Conservation (phyloP, 345 rosid species). For the Citrus mangshanensis region DNA sequence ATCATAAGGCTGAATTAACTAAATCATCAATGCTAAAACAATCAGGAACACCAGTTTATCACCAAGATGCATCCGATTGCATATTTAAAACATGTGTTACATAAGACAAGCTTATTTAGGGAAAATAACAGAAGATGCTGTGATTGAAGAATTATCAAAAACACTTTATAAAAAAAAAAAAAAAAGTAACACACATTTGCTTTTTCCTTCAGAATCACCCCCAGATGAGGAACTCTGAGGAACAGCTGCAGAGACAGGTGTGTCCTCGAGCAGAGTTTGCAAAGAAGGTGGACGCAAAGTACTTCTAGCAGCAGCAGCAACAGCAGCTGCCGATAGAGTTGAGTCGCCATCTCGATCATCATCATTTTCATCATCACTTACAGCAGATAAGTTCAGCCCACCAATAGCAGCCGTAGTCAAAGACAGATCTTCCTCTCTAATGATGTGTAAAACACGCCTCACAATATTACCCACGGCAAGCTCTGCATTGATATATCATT, state of each 20-base stretch:
- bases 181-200: slow-evolving; percentile 53
- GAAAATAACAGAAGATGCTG: background rate
- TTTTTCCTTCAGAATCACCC: slow-evolving; percentile 98
- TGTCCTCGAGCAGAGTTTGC: slow-evolving; percentile 84
- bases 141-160: slow-evolving; percentile 4
- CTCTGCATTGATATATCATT: slow-evolving; percentile 56
- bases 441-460: slow-evolving; percentile 90
- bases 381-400: slow-evolving; percentile 64
- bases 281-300: slow-evolving; percentile 90
- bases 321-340: slow-evolving; percentile 73
- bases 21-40: background rate
- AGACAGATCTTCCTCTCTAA: slow-evolving; percentile 93
- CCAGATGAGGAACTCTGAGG: slow-evolving; percentile 86
- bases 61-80: background rate
- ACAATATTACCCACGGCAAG: slow-evolving; percentile 97
- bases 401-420: slow-evolving; percentile 71
- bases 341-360: slow-evolving; percentile 52
- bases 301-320: slow-evolving; percentile 93
- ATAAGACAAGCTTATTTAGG: background rate
- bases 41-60: background rate
- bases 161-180: background rate
- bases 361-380: slow-evolving; percentile 76
- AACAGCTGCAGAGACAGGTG: slow-evolving; percentile 61
- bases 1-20: background rate
- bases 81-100: background rate